Conservation (phyloP, 805 yeast species). For the Lachancea sp. region DNA sequence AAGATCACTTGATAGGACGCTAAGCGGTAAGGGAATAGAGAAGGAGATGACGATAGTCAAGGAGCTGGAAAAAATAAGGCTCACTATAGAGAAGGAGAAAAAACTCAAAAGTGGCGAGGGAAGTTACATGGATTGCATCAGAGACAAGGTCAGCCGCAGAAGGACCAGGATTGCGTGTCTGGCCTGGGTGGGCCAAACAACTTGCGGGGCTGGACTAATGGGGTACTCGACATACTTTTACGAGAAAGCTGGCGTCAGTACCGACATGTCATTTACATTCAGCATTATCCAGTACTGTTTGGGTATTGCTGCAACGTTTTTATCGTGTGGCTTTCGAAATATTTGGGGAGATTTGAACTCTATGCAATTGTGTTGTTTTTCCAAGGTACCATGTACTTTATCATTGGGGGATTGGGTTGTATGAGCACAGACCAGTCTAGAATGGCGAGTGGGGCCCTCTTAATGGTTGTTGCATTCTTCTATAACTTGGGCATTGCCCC, state of each 20-base stretch:
- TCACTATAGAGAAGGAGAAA: constrained; percentile 36
- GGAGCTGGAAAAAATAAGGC: constrained; percentile 39
- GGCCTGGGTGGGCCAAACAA: constrained; percentile 41
- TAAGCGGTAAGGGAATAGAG: constrained; percentile 27
- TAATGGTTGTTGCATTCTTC: constrained; percentile 41
- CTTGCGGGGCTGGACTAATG: constrained; percentile 41
- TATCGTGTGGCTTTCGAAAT: constrained; percentile 38
- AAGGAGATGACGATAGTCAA: constrained; percentile 35
- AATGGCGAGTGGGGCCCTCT: constrained; percentile 44
- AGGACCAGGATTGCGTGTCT: constrained; percentile 45
- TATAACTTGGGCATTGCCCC: constrained; percentile 44
- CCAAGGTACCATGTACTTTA: constrained; percentile 33
- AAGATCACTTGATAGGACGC: constrained; percentile 30
- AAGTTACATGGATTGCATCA: constrained; percentile 39
- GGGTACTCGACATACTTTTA: constrained; percentile 47
- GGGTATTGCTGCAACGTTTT: constrained; percentile 38
- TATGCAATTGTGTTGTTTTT: constrained; percentile 35
- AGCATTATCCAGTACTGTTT: constrained; percentile 41
- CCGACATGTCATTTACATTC: constrained; percentile 40
- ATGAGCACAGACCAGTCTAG: constrained; percentile 24
- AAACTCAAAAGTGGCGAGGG: constrained; percentile 6
- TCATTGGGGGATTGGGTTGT: constrained; percentile 40
- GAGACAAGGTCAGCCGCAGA: constrained; percentile 37
- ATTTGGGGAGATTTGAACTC: constrained; percentile 37
- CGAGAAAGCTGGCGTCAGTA: constrained; percentile 42